Evolutionary conservation across 768 basidiomycete species (phyloP), one percentile per base, ranked within the genome.

Genomic region (Suillus subalutaceus): DNA sequence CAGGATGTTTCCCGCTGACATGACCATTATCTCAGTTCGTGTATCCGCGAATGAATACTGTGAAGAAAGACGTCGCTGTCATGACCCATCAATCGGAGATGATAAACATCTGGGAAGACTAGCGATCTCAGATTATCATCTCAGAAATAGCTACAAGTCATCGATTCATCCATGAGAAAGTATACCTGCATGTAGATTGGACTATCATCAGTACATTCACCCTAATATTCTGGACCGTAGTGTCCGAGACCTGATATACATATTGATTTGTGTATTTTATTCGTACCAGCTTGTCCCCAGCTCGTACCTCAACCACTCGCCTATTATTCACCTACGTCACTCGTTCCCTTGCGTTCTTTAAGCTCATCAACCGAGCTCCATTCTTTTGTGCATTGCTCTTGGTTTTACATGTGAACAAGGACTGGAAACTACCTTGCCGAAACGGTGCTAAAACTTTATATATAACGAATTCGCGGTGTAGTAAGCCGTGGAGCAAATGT

Each of bases 41-140:
- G 4, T 86, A 90, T 70, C 94, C 93, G n/a, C 86, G 89, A 67
- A 76, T 93, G 67, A 89, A 91, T 71, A 90, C 90, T 8, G 81
- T 94, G 26, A 86, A 90, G 38, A 86, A 82, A 66, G 93, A 95
- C 69, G 92, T 87, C 1, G 88, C 90, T 4, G 90, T 93, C 35
- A 93, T 93, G 92, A 95, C 93, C 3, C 88, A 93, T 75, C 83
- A 95, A 72, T 86, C 90, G 1, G 93, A 95, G 81, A 83, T 92
- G 68, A 85, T 92, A 10, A 82, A 85, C 68, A 70, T 85, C 38
- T 87, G 83, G 84, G 84, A 87, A 66, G 79, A 84, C 38, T 78
- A 60, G 26, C 6, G 26, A 30, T 13, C 40, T 2, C 3, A 60
- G 18, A 43, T 26, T 26, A 6, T 10, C 40, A 32, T 20, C 3